phyloP scores from a whole-genome alignment of 208 protist genomes.

The Tritrichomonas foetus region DNA sequence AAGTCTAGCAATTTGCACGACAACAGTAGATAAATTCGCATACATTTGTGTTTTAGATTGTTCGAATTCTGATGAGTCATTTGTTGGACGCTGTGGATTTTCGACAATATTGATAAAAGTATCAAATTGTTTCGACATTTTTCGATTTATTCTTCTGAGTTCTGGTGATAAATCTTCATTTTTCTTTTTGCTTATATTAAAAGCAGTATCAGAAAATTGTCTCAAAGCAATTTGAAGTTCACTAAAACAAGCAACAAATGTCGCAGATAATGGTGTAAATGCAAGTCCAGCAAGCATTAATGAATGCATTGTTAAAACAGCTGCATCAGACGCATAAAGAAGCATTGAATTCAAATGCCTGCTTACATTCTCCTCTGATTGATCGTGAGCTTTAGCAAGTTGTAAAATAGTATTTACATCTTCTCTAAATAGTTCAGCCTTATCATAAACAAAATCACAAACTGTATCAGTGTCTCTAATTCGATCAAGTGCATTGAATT shows the following conservation, averaged over 20 bases:
- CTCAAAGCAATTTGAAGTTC: not conserved
- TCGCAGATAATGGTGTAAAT: slow-evolving; percentile 6
- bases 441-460: slow-evolving; percentile 33
- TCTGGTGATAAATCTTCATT: not conserved
- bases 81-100: not conserved
- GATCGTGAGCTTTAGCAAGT: not conserved
- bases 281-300: not conserved
- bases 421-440: not conserved
- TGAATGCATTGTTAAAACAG: slow-evolving; percentile 31
- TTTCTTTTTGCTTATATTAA: not conserved
- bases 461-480: not conserved
- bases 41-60: not conserved
- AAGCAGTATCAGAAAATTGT: not conserved
- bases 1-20: not conserved
- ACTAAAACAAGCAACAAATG: not conserved
- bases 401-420: not conserved
- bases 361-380: not conserved
- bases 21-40: not conserved
- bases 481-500: not conserved
- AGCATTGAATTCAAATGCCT: not conserved
- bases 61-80: not conserved
- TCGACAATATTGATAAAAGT: slow-evolving; percentile 22
- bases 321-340: not conserved
- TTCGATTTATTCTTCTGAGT: not conserved
- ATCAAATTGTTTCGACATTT: slow-evolving; percentile 33